Percentiles rank a stretch among this genome's conserved stretches.
These are phyloP conservation scores for Argentina anserina DNA, from an alignment of 306 rosid genomes.

Conservation along the genomic window DNA sequence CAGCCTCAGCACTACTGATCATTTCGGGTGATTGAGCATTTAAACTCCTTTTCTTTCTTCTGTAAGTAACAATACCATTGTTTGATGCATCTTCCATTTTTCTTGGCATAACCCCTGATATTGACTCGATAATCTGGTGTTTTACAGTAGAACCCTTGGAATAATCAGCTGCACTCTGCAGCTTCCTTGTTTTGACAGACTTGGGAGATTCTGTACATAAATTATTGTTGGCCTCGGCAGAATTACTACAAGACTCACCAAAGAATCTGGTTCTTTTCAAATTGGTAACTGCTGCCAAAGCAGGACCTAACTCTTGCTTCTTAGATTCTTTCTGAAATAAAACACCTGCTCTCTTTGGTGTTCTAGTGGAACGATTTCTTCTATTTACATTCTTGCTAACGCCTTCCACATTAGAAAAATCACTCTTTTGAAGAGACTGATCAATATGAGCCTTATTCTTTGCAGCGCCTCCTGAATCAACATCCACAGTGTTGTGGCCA, in stretches of 20 bases:
- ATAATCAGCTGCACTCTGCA: constrained; percentile 8
- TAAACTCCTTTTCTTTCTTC: constrained; percentile 39
- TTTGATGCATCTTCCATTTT: constrained; percentile 28
- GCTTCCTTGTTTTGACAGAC: constrained; percentile 13
- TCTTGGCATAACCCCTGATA: constrained; percentile 14
- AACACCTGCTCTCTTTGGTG: constrained; percentile 30
- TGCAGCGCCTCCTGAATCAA: constrained; percentile 19
- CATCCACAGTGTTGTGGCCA: constrained; percentile 18
- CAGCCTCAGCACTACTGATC: constrained; percentile 18
- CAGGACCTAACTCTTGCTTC: constrained; percentile 29
- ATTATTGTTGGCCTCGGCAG: constrained; percentile 17
- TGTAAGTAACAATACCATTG: constrained; percentile 27
- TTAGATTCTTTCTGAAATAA: constrained; percentile 22
- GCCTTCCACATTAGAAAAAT: constrained; percentile 24
- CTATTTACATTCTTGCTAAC: constrained; percentile 26
- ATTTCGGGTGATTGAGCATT: constrained; percentile 29
- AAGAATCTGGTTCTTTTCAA: constrained; percentile 27
- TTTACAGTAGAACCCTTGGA: constrained; percentile 14
- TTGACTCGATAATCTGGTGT: constrained; percentile 18
- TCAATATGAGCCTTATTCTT: constrained; percentile 22
- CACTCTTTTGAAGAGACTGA: constrained; percentile 15
- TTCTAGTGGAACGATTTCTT: constrained; percentile 38
- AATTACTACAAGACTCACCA: constrained; percentile 17
- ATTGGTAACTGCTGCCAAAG: constrained; percentile 23
- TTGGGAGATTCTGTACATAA: constrained; percentile 24